These are phyloP conservation scores for Pleurotus tuoliensis DNA, from an alignment of 768 basidiomycete genomes.

Conservation along the genomic window DNA sequence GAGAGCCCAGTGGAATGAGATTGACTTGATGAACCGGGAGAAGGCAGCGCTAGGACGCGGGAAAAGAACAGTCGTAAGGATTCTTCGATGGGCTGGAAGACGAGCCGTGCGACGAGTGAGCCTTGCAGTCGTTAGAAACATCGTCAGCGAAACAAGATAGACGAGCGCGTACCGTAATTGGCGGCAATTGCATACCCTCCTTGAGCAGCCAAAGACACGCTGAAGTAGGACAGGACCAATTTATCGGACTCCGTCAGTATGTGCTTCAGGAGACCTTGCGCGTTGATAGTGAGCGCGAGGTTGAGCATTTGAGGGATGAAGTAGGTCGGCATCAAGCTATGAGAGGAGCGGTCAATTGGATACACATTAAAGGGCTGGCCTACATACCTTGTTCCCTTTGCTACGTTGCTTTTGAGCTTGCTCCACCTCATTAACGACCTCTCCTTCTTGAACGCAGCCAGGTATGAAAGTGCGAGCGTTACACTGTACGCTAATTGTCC, in stretches of 20 bases:
- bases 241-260: slow-evolving; percentile 96
- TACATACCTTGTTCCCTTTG: too few relatives aligned
- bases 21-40: slow-evolving; percentile 8
- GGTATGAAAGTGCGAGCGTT: slow-evolving; percentile 54
- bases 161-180: slow-evolving; percentile 73
- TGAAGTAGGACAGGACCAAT: slow-evolving; percentile 79
- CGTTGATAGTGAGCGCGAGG: slow-evolving; percentile 80
- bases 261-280: slow-evolving; percentile 89
- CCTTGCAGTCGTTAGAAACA: slow-evolving; percentile 40
- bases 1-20: not conserved
- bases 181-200: slow-evolving; percentile 94
- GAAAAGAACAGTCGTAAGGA: slow-evolving; percentile 89
- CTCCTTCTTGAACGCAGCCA: slow-evolving; percentile 10
- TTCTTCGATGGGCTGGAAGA: slow-evolving; percentile 97
- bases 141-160: not conserved
- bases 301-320: slow-evolving; percentile 41
- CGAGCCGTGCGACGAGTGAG: slow-evolving; percentile 85
- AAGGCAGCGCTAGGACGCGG: slow-evolving; percentile 35
- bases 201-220: slow-evolving; percentile 73
- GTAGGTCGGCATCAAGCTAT: slow-evolving; percentile 7
- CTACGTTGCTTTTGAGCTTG: not conserved
- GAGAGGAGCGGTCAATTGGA: not conserved
- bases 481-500: slow-evolving; percentile 80
- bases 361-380: too few relatives aligned
- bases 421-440: not conserved